A percentile compares a stretch with the other conserved stretches of the same genome.
Evolutionary conservation across 768 basidiomycete genomes (phyloP).

Genomic region (Rhodotorula paludigena): DNA sequence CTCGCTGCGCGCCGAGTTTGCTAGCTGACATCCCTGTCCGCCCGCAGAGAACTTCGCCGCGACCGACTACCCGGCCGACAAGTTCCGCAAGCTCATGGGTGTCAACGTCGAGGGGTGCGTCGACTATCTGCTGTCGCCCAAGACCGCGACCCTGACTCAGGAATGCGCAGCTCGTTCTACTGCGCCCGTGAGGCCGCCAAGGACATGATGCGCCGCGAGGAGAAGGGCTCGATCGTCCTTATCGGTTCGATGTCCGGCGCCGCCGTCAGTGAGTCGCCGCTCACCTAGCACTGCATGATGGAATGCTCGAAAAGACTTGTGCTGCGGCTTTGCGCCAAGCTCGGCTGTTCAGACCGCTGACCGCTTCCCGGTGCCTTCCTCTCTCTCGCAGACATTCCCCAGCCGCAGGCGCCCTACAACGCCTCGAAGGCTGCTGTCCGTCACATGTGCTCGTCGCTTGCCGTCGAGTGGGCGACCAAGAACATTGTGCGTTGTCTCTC

Average conservation of each 20-base stretch:
- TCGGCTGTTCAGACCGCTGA: too few relatives aligned
- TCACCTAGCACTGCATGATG: not conserved
- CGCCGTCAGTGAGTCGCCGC: conserved; percentile 50
- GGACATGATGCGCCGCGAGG: conserved; percentile 70
- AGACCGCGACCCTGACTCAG: not conserved
- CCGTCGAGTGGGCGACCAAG: conserved; percentile 91
- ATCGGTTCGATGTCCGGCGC: conserved; percentile 87
- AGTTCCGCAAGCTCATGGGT: conserved; percentile 75
- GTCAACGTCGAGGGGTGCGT: conserved; percentile 79
- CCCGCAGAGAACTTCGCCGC: conserved; percentile 41
- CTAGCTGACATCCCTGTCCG: conserved; percentile 24
- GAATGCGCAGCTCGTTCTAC: conserved; percentile 59
- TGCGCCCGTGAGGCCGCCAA: conserved; percentile 94
- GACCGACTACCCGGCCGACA: conserved; percentile 69
- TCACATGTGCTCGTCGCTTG: conserved; percentile 87
- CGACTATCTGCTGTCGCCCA: not conserved
- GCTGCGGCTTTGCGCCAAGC: not conserved
- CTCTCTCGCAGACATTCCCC: not conserved
- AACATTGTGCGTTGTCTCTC: conserved; percentile 48
- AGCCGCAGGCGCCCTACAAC: conserved; percentile 82
- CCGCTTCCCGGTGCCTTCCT: too few relatives aligned
- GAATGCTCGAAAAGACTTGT: not conserved
- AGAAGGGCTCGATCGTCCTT: conserved; percentile 58
- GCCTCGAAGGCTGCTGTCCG: conserved; percentile 91
- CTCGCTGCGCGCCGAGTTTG: conserved; percentile 25